Percentiles rank a stretch among this genome's conserved stretches.
These are phyloP conservation scores for Xylaria hypoxylon DNA, from an alignment of 2,329 filamentous ascomycete genomes.

Conservation along the genomic window DNA sequence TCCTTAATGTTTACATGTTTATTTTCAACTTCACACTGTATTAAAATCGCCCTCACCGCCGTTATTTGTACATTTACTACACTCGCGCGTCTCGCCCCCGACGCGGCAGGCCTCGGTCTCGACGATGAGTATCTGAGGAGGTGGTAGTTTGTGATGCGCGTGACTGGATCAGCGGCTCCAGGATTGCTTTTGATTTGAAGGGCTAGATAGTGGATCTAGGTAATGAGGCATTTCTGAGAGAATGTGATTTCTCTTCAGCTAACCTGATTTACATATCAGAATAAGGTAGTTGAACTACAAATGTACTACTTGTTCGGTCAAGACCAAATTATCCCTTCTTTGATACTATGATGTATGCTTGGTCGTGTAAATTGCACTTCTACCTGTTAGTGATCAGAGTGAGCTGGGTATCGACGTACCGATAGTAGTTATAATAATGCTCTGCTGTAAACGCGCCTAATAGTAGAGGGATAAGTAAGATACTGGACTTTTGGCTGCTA, in stretches of 20 bases:
- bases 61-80: constrained; percentile 48
- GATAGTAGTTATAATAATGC: not conserved
- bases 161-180: constrained; percentile 27
- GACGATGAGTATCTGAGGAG: constrained; percentile 32
- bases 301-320: constrained; percentile 16
- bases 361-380: not conserved
- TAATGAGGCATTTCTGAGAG: constrained; percentile 31
- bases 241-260: constrained; percentile 13
- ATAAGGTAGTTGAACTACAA: constrained; percentile 36
- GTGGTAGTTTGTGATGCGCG: constrained; percentile 33
- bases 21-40: constrained; percentile 45
- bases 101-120: constrained; percentile 39
- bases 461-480: not conserved
- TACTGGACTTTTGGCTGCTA: not conserved
- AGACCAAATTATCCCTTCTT: not conserved
- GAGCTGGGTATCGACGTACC: not conserved
- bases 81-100: constrained; percentile 48
- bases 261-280: constrained; percentile 7
- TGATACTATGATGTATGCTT: not conserved
- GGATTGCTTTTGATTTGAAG: constrained; percentile 31
- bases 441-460: too few species aligned
- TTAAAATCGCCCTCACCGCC: constrained; percentile 43
- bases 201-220: constrained; percentile 23
- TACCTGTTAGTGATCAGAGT: not conserved
- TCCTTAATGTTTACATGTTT: constrained; percentile 53